Conservation (phyloP, 257 asterid species). For the Coffea eugenioides region DNA sequence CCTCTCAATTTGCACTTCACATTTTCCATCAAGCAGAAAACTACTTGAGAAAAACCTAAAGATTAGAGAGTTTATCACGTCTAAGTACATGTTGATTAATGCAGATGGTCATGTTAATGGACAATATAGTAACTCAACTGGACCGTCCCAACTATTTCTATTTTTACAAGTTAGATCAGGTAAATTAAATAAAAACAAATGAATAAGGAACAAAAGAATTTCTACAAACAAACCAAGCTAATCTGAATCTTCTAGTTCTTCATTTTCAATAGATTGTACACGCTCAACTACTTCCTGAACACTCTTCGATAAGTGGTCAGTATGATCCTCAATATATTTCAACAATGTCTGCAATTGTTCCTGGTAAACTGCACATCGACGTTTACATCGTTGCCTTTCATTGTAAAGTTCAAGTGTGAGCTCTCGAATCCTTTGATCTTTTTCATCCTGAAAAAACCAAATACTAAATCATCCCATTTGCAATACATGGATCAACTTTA, state of each 20-base stretch:
- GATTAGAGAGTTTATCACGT: neutral
- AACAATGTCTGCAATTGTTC: conserved; percentile 21
- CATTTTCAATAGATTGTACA: conserved; percentile 18
- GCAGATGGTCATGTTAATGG: neutral
- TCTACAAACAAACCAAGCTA: conserved; percentile 3
- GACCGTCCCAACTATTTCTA: neutral
- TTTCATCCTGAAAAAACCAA: conserved; percentile 23
- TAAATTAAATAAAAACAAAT: neutral
- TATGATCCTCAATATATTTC: conserved; percentile 27
- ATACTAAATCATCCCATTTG: neutral
- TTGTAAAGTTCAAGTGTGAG: conserved; percentile 27
- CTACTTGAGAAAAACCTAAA: neutral
- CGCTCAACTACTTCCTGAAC: conserved; percentile 28
- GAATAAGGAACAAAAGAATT: neutral
- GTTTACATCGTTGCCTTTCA: conserved; percentile 27
- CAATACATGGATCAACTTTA: neutral
- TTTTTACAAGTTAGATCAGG: neutral
- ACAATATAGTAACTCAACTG: neutral
- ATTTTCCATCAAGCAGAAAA: neutral
- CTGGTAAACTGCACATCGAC: conserved; percentile 26
- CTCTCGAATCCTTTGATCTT: conserved; percentile 27
- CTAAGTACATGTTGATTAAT: neutral
- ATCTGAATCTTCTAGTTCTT: conserved; percentile 8
- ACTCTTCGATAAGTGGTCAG: conserved; percentile 20
- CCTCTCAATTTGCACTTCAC: neutral